phyloP scores from a whole-genome alignment of 129 eudicot species.

The Saussurea involucrata region DNA sequence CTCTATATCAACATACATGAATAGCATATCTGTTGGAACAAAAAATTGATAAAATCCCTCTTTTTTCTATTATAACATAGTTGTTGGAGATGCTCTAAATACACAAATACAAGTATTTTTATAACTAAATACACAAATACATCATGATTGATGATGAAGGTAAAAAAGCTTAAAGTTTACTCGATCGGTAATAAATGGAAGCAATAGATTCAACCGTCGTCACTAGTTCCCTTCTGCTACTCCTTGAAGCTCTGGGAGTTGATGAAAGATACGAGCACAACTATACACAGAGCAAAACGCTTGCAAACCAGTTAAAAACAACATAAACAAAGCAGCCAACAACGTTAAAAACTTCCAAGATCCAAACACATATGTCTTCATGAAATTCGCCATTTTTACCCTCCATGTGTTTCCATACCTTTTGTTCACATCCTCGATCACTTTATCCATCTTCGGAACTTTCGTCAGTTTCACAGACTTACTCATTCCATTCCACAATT shows the following conservation, averaged over 20 bases:
- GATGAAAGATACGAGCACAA: slow-evolving; percentile 26
- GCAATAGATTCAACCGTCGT: neutral
- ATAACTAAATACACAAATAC: no score
- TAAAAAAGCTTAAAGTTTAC: no score
- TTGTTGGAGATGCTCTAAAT: no score
- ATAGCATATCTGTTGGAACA: no score
- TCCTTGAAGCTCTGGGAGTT: slow-evolving; percentile 16
- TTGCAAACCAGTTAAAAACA: slow-evolving; percentile 45
- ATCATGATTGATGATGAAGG: no score
- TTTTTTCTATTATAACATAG: no score
- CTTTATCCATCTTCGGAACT: slow-evolving; percentile 47
- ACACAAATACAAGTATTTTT: no score
- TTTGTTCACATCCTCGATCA: slow-evolving; percentile 58
- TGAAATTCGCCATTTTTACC: slow-evolving; percentile 38
- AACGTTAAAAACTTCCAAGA: slow-evolving; percentile 56
- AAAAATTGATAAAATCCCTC: no score
- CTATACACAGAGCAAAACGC: slow-evolving; percentile 41
- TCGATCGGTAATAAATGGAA: no score
- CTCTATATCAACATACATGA: no score
- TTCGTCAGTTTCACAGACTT: slow-evolving; percentile 53
- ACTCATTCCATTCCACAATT: slow-evolving; percentile 74
- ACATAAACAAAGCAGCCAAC: slow-evolving; percentile 39
- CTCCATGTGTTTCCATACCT: slow-evolving; percentile 50
- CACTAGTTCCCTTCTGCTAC: neutral
- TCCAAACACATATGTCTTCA: slow-evolving; percentile 38